Base-by-base conservation (phyloP, 345 rosid species). In the Corchorus olitorius region DNA sequence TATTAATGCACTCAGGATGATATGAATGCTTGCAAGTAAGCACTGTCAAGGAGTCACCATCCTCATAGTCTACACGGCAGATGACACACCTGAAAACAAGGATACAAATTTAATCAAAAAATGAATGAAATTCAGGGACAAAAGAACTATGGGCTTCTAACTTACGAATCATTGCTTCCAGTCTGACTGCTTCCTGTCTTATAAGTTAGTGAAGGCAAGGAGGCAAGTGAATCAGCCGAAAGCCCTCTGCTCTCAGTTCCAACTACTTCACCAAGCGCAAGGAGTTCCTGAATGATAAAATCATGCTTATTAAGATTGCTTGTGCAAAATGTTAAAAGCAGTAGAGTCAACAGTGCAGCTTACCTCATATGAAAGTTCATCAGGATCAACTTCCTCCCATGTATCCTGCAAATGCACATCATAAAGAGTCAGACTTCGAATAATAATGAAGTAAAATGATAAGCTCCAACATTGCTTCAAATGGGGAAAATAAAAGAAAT, bases 351-450 rank as follows among this genome's bases (percentile, higher is more conserved):
- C 69, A 64, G 22, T 39, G 20, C 50, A 71, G 59, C 83, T 70
- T 68, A 97, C 99, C 92, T 97, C 99, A 48, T 92, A 91, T 9
- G 93, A 94, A 74, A 97, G 91, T 67, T 94, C 98, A 79, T 92
- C 98, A 14, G 94, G 97, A 87, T 94, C 99, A 83, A 90, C 90
- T 54, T 89, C 98, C 80, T 94, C 97, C 98, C 98, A 97, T 14
- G 84, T 78, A 81, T 90, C 93, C 98, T 97, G 81, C 79, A 83
- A 78, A 78, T 75, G 49, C 68, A 77, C 37, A 41, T 66, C 20
- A 71, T 27, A 78, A 49, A 62, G 61, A 52, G 35, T 54, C 16
- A 55, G 34, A 55, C 62, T 41, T 53, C 39, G 55, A 76, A 55
- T 55, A 60, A 53, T 27, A 64, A 37, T 15, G 10, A 76, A 75